Evolutionary conservation across 2,329 filamentous ascomycete species (phyloP).

Genomic region (Xylaria arbuscula): DNA sequence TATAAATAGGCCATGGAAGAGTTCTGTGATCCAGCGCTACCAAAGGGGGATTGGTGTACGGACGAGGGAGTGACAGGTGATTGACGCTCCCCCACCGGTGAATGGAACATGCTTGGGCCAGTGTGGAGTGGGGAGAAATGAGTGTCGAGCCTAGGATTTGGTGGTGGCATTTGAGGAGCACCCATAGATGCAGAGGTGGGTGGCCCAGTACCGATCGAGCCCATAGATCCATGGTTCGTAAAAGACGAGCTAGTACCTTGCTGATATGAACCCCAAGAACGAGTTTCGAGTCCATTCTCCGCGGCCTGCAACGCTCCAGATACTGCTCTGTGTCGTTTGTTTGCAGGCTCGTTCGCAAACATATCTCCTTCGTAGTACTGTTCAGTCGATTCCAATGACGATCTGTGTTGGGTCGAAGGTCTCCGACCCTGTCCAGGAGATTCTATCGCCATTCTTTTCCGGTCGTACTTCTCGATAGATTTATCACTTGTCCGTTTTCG

Average conservation of each 20-base stretch:
- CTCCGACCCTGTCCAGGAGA: constrained; percentile 34
- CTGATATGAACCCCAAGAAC: constrained; percentile 44
- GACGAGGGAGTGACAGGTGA: constrained; percentile 47
- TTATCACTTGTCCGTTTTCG: constrained; percentile 56
- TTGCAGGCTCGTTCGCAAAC: constrained; percentile 42
- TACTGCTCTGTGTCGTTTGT: constrained; percentile 45
- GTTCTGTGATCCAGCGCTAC: constrained; percentile 39
- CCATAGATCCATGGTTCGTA: constrained; percentile 40
- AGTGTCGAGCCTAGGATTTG: constrained; percentile 46
- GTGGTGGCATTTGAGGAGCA: constrained; percentile 47
- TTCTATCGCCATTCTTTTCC: constrained; percentile 36
- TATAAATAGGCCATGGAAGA: constrained; percentile 45
- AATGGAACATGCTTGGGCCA: constrained; percentile 42
- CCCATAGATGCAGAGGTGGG: constrained; percentile 44
- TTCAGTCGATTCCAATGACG: constrained; percentile 43
- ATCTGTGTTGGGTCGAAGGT: constrained; percentile 42
- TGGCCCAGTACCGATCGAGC: constrained; percentile 45
- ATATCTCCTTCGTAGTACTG: constrained; percentile 44
- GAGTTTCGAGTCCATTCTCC: constrained; percentile 45
- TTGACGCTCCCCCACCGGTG: constrained; percentile 43
- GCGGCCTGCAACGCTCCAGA: constrained; percentile 43
- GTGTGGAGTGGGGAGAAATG: constrained; percentile 46
- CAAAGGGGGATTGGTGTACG: constrained; percentile 47
- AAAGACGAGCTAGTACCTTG: constrained; percentile 39
- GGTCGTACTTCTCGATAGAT: constrained; percentile 43